phyloP scores from a whole-genome alignment of 805 yeast genomes.

The Candida silvatica region DNA sequence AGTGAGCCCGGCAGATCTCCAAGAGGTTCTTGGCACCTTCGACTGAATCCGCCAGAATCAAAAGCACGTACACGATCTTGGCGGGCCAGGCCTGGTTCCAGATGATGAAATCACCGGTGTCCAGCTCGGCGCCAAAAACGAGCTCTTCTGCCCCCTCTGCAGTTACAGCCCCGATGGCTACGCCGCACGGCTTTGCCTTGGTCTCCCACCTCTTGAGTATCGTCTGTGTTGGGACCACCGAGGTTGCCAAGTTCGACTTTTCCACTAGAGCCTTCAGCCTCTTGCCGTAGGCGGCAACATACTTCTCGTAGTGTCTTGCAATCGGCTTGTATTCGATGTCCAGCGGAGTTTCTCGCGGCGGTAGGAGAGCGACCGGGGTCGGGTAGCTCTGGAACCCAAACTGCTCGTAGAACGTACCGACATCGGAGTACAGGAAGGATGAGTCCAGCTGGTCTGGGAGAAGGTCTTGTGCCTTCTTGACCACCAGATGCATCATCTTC shows the following conservation, averaged over 20 bases:
- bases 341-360: too few relatives aligned
- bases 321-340: too few relatives aligned
- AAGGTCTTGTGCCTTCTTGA: conserved; percentile 12
- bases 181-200: too few relatives aligned
- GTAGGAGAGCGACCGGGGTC: too few relatives aligned
- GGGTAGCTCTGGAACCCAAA: conserved; percentile 55
- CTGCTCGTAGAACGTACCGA: conserved; percentile 55
- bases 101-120: conserved; percentile 22
- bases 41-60: conserved; percentile 10
- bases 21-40: conserved; percentile 10
- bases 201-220: too few relatives aligned
- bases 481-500: conserved; percentile 32
- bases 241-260: too few relatives aligned
- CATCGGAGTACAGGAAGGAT: conserved; percentile 59
- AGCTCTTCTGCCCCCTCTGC: conserved; percentile 1
- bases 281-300: too few relatives aligned
- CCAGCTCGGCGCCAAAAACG: conserved; percentile 8
- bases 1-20: conserved; percentile 1
- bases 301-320: too few relatives aligned
- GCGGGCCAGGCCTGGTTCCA: conserved; percentile 32
- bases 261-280: too few relatives aligned
- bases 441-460: conserved; percentile 23
- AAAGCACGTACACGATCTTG: conserved; percentile 9
- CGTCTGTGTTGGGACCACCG: too few relatives aligned
- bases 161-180: too few relatives aligned